Base-by-base conservation (phyloP, 257 asterid genomes). In the Buddleja alternifolia region DNA sequence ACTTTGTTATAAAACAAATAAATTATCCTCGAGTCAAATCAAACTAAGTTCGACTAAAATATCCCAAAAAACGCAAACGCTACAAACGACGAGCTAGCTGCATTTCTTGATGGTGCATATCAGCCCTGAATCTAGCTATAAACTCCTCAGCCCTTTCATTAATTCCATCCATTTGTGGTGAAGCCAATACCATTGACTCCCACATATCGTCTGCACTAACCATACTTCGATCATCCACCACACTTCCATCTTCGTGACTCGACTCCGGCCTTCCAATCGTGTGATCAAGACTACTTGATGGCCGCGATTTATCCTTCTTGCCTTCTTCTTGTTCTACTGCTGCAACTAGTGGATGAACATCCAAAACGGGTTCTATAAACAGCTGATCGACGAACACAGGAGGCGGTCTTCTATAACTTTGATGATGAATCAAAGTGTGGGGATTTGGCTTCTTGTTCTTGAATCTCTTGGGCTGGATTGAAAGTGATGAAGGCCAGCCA, bases 91-190 rank as follows among this genome's bases (percentile, higher is more conserved):
- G 74, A 20, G 71, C 72, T 29, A 78, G 66, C 47, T 29, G 34
- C 2, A 17, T 72, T 66, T 84, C 85, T 60, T 84, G 86, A 9
- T 67, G 82, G 11, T 52, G 79, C 96, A 92, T 85, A 48, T 92
- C 85, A 7, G 89, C 88, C 20, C 92, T 80, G 51, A 92, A 81
- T 50, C 69, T 77, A 25, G 91, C 66, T 53, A 92, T 92, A 52
- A 92, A 92, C 77, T 85, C 97, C 32, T 92, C 97, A 0, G 97
- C 97, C 77, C 92, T 83, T 41, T 87, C 89, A 56, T 92, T 56
- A 14, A 92, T 92, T 21, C 78, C 84, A 32, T 87, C 76, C 92
- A 84, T 69, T 20, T 88, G 93, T 2, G 96, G 88, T 5, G 95
- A 86, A 32, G 81, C 86, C 56, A 89, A n/a, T 32, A 55, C 78